Conservation (phyloP, 192 early-diverging fungal genomes). For the Backusella morwellensis region DNA sequence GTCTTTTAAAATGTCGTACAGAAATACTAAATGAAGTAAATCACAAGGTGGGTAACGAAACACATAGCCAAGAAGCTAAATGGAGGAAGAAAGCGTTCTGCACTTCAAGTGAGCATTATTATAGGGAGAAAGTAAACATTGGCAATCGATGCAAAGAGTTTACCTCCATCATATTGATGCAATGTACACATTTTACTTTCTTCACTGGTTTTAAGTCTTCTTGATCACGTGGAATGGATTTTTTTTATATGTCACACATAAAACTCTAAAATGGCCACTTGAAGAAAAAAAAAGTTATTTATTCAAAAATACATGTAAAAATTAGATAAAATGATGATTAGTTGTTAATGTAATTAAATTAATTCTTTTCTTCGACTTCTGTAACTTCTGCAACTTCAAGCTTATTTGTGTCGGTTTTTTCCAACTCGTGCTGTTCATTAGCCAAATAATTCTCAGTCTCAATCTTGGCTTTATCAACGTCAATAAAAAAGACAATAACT, state of each 20-base stretch:
- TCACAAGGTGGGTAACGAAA: neutral
- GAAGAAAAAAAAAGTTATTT: neutral
- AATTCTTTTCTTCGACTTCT: neutral
- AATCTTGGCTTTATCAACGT: slow-evolving; percentile 54
- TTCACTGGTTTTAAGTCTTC: neutral
- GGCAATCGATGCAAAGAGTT: neutral
- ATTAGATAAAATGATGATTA: neutral
- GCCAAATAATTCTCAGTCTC: slow-evolving; percentile 43
- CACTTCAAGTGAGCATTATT: neutral
- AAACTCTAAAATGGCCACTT: neutral
- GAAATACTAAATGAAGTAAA: neutral
- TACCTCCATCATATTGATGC: neutral
- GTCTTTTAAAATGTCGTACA: neutral
- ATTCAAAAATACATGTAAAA: neutral
- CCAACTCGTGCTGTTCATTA: neutral
- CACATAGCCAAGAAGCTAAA: neutral
- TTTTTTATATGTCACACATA: neutral
- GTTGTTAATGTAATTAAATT: neutral
- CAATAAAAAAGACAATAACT: slow-evolving; percentile 49
- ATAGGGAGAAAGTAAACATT: neutral
- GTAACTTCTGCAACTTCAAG: neutral
- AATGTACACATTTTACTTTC: neutral
- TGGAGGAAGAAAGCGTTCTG: neutral
- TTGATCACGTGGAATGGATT: neutral
- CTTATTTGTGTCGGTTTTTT: neutral